These are phyloP conservation scores for Herpetomonas tarakana DNA, from an alignment of 208 protist genomes.

Conservation along the genomic window DNA sequence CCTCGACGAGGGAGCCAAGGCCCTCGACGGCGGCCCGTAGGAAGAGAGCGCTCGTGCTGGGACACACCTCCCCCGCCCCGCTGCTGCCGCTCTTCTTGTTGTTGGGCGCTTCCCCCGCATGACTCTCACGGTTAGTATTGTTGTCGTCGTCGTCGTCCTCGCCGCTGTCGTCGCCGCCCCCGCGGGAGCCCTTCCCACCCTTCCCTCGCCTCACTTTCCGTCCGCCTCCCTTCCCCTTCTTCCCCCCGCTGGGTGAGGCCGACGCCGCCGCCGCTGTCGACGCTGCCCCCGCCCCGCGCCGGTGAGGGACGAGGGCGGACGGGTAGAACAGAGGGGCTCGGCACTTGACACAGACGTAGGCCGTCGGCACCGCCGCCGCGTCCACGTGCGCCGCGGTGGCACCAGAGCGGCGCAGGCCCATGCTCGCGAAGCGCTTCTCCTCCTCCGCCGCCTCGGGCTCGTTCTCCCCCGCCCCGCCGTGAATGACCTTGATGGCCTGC, in stretches of 20 bases:
- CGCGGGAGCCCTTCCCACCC: not conserved
- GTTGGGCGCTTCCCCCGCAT: not conserved
- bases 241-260: not conserved
- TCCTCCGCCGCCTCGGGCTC: not conserved
- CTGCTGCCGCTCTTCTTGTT: not conserved
- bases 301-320: not conserved
- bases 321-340: slow-evolving; percentile 2
- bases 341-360: slow-evolving; percentile 6
- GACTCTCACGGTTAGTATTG: not conserved
- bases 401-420: too few relatives aligned
- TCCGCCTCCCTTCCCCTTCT: not conserved
- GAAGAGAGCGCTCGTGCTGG: too few relatives aligned
- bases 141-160: slow-evolving; percentile 11
- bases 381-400: not conserved
- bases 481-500: slow-evolving; percentile 4
- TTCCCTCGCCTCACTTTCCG: not conserved
- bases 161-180: slow-evolving; percentile 4
- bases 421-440: not conserved
- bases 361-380: not conserved
- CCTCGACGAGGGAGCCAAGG: not conserved
- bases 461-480: not conserved
- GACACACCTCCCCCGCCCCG: too few relatives aligned
- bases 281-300: not conserved
- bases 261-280: not conserved
- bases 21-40: not conserved